These are phyloP conservation scores for Dichomitus squalens DNA, from an alignment of 1,284 basidiomycete species.

Conservation along the genomic window DNA sequence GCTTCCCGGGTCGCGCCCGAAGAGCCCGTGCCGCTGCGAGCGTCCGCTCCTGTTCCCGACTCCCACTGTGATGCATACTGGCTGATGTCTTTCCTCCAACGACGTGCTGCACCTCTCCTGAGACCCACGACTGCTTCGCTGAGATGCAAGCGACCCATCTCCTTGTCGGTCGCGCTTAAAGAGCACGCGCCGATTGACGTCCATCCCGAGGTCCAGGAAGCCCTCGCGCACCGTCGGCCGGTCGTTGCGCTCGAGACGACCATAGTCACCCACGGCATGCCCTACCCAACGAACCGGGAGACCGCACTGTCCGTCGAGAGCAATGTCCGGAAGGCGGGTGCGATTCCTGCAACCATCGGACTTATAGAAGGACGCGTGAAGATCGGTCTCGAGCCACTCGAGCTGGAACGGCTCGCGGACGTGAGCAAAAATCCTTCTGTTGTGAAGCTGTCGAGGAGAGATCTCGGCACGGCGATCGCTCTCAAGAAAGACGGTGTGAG, in stretches of 20 bases:
- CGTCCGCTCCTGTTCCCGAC: background rate
- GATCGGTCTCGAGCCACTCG: conserved; percentile 72
- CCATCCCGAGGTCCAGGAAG: conserved; percentile 80
- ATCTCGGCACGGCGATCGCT: conserved; percentile 81
- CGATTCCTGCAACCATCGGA: conserved; percentile 90
- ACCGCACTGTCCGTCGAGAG: conserved; percentile 77
- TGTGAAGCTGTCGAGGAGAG: conserved; percentile 87
- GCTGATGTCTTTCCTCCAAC: conserved; percentile 21
- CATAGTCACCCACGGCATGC: conserved; percentile 92
- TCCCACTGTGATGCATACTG: background rate
- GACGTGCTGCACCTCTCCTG: conserved; percentile 17
- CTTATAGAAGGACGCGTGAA: conserved; percentile 84
- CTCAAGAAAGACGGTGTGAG: conserved; percentile 62
- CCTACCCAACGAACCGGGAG: conserved; percentile 76
- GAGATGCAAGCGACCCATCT: conserved; percentile 12
- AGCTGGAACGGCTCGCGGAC: conserved; percentile 78
- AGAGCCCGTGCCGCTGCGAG: no score
- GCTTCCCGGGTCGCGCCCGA: no score
- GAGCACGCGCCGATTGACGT: conserved; percentile 53
- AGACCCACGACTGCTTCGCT: conserved; percentile 9
- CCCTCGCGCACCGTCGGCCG: conserved; percentile 59
- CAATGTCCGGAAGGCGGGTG: conserved; percentile 78
- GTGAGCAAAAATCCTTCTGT: conserved; percentile 43
- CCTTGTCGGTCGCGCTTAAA: conserved; percentile 17
- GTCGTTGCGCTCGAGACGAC: conserved; percentile 86